Evolutionary conservation across 805 yeast genomes (phyloP), one percentile per base, ranked within the genome.

Genomic region (Scheffersomyces spartinae): DNA sequence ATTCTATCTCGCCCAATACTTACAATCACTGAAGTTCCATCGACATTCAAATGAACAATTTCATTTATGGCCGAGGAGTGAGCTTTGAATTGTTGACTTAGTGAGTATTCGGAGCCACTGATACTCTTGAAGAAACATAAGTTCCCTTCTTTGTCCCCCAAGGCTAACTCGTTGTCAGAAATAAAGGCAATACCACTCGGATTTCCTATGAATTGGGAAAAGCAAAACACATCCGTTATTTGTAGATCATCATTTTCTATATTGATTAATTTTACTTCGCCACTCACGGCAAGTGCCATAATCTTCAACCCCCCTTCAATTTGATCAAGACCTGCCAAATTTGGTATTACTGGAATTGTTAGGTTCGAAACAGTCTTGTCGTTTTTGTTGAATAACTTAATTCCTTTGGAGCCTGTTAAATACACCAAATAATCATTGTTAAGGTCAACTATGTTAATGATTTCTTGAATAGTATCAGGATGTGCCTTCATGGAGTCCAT

Each of bases 1-100:
- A 74, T 75, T 26, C 83, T 41, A 40, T 75, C 83, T 21, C 82
- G 47, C 2, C 78, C 68, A 15, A 67, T 64, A 20, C 71, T 61
- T 11, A 61, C 58, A 4, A 65, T 38, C 24, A 64, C 53, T 18
- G 49, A 39, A n/a, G 30, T 21, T 0, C 33, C 32, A 0, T 33
- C 49, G 4, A 50, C 28, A 21, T 44, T 39, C 28, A 66, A 64
- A 26, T 43, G 49, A 1, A 44, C 28, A 2, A 70, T 38, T 22
- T 64, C 73, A 31, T 67, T 71, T 9, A 71, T 45, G 7, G 66
- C 47, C 6, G 72, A 66, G 13, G 69, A 65, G 34, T 73, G 77
- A 1, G 72, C 71, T 21, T 64, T 60, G 0, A 52, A 40, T 5
- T 42, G 47, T 36, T 35, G 54, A 9, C 36, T 35, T n/a, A n/a